phyloP scores from a whole-genome alignment of 2,329 filamentous ascomycete genomes.

The Colletotrichum melonis region DNA sequence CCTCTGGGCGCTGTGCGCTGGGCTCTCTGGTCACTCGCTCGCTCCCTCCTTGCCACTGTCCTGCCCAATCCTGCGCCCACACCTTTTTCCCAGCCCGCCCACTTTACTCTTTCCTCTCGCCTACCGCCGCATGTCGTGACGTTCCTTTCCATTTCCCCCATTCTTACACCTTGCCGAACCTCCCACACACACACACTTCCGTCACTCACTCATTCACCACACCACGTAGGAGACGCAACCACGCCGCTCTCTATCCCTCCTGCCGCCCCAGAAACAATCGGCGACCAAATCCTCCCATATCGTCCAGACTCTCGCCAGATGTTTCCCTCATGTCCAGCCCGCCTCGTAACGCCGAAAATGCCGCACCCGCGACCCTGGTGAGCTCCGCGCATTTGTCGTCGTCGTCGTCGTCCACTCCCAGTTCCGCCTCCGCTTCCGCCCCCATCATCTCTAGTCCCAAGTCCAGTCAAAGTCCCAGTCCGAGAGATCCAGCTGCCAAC shows the following conservation, averaged over 20 bases:
- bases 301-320: constrained; percentile 55
- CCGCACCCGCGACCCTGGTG: constrained; percentile 61
- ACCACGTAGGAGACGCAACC: constrained; percentile 8
- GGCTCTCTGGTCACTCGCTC: neutral
- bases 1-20: too few species aligned
- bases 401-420: constrained; percentile 4
- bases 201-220: neutral
- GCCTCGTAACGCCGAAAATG: constrained; percentile 64
- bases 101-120: constrained; percentile 28
- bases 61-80: neutral
- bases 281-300: constrained; percentile 44
- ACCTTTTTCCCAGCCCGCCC: constrained; percentile 8
- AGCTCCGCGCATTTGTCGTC: constrained; percentile 43
- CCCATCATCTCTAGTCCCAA: neutral
- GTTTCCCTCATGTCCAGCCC: constrained; percentile 69
- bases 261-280: constrained; percentile 30
- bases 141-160: constrained; percentile 26
- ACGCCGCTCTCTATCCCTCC: constrained; percentile 26
- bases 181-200: constrained; percentile 14
- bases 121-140: constrained; percentile 16
- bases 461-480: constrained; percentile 9
- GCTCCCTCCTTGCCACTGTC: neutral
- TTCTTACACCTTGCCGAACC: constrained; percentile 14
- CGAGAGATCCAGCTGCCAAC: constrained; percentile 12
- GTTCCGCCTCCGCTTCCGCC: neutral